These are phyloP conservation scores for Globisporangium orthogonon DNA, from an alignment of 352 stramenopile genomes.

Conservation along the genomic window DNA sequence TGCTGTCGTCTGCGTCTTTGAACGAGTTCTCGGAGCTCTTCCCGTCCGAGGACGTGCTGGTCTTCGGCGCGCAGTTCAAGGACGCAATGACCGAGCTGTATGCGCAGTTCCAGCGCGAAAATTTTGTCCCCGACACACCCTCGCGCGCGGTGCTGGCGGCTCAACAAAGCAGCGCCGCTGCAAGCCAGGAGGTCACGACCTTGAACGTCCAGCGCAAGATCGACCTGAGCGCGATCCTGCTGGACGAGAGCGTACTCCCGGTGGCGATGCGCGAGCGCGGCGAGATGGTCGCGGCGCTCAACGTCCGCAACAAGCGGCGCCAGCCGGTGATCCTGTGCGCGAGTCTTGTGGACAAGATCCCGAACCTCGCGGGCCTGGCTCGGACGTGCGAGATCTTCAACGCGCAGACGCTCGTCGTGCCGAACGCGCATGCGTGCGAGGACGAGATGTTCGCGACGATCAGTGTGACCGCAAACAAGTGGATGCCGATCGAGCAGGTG, in stretches of 20 bases:
- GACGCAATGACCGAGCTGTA: slow-evolving; percentile 58
- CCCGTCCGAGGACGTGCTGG: slow-evolving; percentile 44
- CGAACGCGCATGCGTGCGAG: slow-evolving; percentile 75
- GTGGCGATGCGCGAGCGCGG: slow-evolving; percentile 34
- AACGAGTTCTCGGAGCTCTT: slow-evolving; percentile 77
- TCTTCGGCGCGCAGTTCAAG: slow-evolving; percentile 57
- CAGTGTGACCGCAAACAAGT: slow-evolving; percentile 91
- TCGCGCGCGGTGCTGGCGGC: neutral
- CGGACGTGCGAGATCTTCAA: slow-evolving; percentile 95
- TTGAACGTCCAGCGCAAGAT: slow-evolving; percentile 76
- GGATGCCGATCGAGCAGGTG: slow-evolving; percentile 92
- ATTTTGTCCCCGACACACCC: slow-evolving; percentile 29
- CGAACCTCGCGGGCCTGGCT: slow-evolving; percentile 91
- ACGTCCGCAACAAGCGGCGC: slow-evolving; percentile 38
- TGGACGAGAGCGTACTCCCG: slow-evolving; percentile 57
- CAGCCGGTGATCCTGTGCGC: slow-evolving; percentile 77
- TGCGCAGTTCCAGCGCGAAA: slow-evolving; percentile 67
- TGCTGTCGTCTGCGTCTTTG: slow-evolving; percentile 52
- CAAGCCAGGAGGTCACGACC: neutral
- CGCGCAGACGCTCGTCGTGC: slow-evolving; percentile 84
- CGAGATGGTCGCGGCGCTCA: slow-evolving; percentile 20
- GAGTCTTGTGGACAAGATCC: slow-evolving; percentile 92
- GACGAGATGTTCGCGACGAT: slow-evolving; percentile 90
- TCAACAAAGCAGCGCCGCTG: neutral
- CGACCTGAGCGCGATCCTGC: slow-evolving; percentile 47